Evolutionary conservation across 2,329 filamentous ascomycete genomes (phyloP), one percentile per base, ranked within the genome.

Genomic region (Periconia sp.): DNA sequence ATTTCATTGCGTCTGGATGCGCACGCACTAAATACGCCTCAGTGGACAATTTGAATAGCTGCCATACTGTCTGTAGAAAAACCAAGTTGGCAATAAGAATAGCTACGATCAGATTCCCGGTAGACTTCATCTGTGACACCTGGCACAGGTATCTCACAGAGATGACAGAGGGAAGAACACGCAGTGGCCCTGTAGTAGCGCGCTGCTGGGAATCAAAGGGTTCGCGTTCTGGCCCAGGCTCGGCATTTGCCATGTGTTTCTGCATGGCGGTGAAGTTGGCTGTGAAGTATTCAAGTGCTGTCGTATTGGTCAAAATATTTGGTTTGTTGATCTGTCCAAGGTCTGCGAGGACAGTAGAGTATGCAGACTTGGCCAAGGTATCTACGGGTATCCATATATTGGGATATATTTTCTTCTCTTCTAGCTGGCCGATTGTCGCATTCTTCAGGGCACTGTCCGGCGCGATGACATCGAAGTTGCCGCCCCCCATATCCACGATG

Each of bases 91-190:
- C 46, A 6, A 48, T 27, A 2, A 48, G 19, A 15, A 48, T 31
- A 9, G 46, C 35, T 40, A 48, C 14, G 30, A 48, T 41, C 18
- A 48, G 23, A 41, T 23, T 37, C 9, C 46, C 20, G n/a, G 31
- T 20, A 10, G 14, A 10, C 31, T 48, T 48, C 3, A 15, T 3
- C 7, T 19, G 13, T 6, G 46, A 30, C 11, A 48, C 17, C 20
- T 48, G 46, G 33, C 46, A 48, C 10, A 48, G 46, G 19, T 48
- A 48, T 17, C 15, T 48, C 20, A 33, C 30, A 2, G 46, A 48
- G 10, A 48, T n/a, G n/a, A 40, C 19, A 37, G 46, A 48, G 40
- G 46, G 46, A 20, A 19, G 18, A 33, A 48, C 19, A 17, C n/a
- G 17, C 30, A 48, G 33, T 23, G n/a, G 46, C 10, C 15, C 10